phyloP scores from a whole-genome alignment of 345 rosid genomes.

The Raphanus sativus region DNA sequence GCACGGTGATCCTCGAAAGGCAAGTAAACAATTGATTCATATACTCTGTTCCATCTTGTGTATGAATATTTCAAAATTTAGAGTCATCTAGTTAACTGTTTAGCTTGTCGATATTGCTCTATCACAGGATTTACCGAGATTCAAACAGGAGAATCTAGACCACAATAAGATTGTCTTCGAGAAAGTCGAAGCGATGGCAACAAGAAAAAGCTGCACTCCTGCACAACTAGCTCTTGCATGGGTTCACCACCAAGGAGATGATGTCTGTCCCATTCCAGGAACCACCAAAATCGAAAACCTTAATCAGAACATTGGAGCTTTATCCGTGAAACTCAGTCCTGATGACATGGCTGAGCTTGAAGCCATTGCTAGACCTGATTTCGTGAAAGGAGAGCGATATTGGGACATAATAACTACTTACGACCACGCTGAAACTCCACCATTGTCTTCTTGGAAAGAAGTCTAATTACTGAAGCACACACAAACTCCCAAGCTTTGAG shows the following conservation, averaged over 20 bases:
- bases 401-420: not conserved
- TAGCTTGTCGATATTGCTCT: not conserved
- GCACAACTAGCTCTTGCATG: constrained; percentile 1
- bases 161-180: constrained; percentile 1
- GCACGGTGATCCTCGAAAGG: constrained; percentile 50
- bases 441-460: constrained; percentile 2
- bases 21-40: constrained; percentile 9
- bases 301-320: not conserved
- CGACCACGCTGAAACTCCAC: not conserved
- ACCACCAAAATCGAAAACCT: not conserved
- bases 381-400: not conserved
- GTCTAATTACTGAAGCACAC: not conserved
- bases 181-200: not conserved
- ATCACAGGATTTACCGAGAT: not conserved
- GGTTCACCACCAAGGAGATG: constrained; percentile 7
- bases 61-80: too few relatives aligned
- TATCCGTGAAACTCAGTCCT: not conserved
- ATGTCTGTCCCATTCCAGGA: constrained; percentile 6
- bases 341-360: not conserved
- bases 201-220: not conserved
- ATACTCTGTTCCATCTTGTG: not conserved
- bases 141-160: not conserved
- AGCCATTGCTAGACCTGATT: not conserved
- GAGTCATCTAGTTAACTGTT: too few relatives aligned
- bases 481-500: not conserved